Conservation (phyloP, 2,329 filamentous ascomycete genomes). For the Zymoseptoria ardabiliae region DNA sequence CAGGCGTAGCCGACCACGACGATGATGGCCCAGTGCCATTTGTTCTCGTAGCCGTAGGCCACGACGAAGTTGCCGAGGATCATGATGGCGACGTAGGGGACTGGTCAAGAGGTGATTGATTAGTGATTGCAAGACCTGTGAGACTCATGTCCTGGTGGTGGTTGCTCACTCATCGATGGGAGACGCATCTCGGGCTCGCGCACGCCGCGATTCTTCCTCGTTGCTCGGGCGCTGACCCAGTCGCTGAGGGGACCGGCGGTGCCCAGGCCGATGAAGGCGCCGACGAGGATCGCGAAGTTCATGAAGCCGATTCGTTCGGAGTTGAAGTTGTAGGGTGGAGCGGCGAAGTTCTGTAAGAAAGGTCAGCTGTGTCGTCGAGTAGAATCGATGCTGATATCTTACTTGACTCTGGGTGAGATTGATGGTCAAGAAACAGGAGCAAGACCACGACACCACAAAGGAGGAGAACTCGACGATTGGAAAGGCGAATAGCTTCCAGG, state of each 20-base stretch:
- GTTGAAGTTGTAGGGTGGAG: conserved; percentile 49
- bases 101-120: conserved; percentile 19
- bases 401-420: conserved; percentile 48
- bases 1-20: conserved; percentile 53
- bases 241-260: conserved; percentile 51
- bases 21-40: conserved; percentile 47
- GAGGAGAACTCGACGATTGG: conserved; percentile 57
- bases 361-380: too few relatives aligned
- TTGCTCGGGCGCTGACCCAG: conserved; percentile 50
- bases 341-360: conserved; percentile 42
- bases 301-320: conserved; percentile 47
- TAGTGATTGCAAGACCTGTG: too few relatives aligned
- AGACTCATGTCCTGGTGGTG: too few relatives aligned
- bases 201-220: conserved; percentile 47
- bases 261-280: conserved; percentile 47
- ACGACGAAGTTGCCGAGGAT: conserved; percentile 51
- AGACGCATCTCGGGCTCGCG: conserved; percentile 54
- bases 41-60: conserved; percentile 31
- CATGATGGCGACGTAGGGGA: conserved; percentile 51
- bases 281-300: conserved; percentile 51
- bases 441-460: conserved; percentile 55
- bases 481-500: conserved; percentile 55
- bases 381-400: too few relatives aligned
- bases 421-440: conserved; percentile 50
- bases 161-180: conserved; percentile 37